Evolutionary conservation across 2,329 filamentous ascomycete species (phyloP).

Genomic region (Aureobasidium sp.): DNA sequence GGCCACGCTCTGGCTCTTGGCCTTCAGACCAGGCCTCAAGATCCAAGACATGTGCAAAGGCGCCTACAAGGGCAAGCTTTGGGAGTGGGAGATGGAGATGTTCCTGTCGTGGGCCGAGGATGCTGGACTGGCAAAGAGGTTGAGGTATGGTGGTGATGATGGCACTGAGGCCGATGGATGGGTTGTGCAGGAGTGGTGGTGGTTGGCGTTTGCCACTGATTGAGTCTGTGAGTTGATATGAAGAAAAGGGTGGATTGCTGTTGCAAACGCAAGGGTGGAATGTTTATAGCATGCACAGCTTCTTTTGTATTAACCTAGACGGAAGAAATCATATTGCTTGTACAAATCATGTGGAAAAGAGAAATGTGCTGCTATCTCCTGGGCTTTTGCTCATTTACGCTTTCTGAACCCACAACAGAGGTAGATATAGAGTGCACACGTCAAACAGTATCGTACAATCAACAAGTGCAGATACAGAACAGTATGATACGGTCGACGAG

Average conservation of each 20-base stretch:
- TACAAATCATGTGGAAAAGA: not conserved
- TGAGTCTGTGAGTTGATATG: not conserved
- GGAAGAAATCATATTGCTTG: not conserved
- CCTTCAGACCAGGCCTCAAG: slow-evolving; percentile 52
- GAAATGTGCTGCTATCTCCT: not conserved
- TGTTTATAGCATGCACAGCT: not conserved
- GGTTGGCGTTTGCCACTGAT: slow-evolving; percentile 7
- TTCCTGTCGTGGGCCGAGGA: slow-evolving; percentile 53
- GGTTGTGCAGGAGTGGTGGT: slow-evolving; percentile 10
- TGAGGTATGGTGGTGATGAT: slow-evolving; percentile 26
- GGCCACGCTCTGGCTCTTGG: slow-evolving; percentile 55
- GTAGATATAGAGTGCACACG: too few relatives aligned
- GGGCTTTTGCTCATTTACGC: not conserved
- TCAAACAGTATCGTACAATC: too few relatives aligned
- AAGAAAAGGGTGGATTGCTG: not conserved
- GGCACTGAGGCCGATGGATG: not conserved
- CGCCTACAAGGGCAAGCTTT: slow-evolving; percentile 52
- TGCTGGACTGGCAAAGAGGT: slow-evolving; percentile 45
- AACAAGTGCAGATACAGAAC: too few relatives aligned
- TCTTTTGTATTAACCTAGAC: not conserved
- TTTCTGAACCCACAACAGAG: too few relatives aligned
- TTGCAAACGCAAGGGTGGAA: not conserved
- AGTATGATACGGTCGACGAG: too few relatives aligned
- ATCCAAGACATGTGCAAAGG: slow-evolving; percentile 33
- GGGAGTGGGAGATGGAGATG: slow-evolving; percentile 56